Base-by-base conservation (phyloP, 2,329 filamentous ascomycete genomes). In the Cercospora beticola region DNA sequence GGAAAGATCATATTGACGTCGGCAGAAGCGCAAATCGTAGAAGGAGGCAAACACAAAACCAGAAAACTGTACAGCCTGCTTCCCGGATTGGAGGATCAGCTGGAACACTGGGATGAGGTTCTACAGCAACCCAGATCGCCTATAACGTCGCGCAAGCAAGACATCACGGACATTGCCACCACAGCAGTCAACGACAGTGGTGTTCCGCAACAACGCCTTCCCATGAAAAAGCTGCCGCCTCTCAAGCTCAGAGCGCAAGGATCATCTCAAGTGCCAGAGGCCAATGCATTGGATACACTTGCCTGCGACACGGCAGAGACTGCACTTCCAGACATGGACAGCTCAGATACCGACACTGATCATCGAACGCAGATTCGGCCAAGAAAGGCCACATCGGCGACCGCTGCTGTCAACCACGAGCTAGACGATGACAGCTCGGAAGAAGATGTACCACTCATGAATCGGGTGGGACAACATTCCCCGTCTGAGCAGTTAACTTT, bases 31-130 rank as follows among this genome's bases (percentile, higher is more conserved):
- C 57, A 7, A 56, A 60, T 8, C 40, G 26, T 21, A 40, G 18
- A 12, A 73, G 65, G 18, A 64, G 33, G 49, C 30, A 36, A 21
- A 36, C 30, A 10, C 4, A 59, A 31, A 18, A 6, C 10, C 8
- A 31, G 56, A 9, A 59, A 21, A 36, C 18, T 65, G 67, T 76
- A 70, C 16, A 64, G 70, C 28, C 58, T 78, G 16, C 65, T 72
- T 7, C 70, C 73, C 0, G 73, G 70, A 2, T 40, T 68, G 36
- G 72, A 69, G 6, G 65, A 72, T 2, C 67, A 60, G 52, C 56
- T 74, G 31, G 68, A 72, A 36, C 71, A 67, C 7, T 76, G 77
- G 77, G 72, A 76, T 67, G 67, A 72, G 36, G 62, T 66, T 40
- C 68, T 73, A 49, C 68, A 73, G 64, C 58, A 67, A 63, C 71